phyloP scores from a whole-genome alignment of 2,329 filamentous ascomycete genomes.

The Exophiala phaeomuriformis region DNA sequence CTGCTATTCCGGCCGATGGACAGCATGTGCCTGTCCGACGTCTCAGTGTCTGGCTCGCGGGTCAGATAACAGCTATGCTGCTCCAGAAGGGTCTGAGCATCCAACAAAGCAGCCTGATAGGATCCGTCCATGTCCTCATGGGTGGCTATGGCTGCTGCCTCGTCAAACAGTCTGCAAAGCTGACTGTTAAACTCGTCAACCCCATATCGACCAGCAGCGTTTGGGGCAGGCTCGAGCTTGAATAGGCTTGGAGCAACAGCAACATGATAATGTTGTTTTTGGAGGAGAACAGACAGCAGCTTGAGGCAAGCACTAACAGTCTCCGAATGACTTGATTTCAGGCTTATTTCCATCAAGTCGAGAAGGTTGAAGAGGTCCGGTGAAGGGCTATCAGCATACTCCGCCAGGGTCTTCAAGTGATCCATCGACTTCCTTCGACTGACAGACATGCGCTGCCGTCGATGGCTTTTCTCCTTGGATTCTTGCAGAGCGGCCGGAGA shows the following conservation, averaged over 20 bases:
- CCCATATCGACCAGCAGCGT: constrained; percentile 51
- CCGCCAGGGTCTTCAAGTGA: constrained; percentile 69
- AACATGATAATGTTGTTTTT: constrained; percentile 81
- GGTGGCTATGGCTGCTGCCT: constrained; percentile 35
- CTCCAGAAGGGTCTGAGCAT: constrained; percentile 28
- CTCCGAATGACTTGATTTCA: constrained; percentile 76
- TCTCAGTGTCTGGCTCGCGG: constrained; percentile 44
- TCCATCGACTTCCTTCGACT: constrained; percentile 85
- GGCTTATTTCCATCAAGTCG: constrained; percentile 78
- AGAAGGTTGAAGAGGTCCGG: constrained; percentile 88
- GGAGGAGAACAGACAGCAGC: constrained; percentile 75
- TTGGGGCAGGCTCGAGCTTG: constrained; percentile 34
- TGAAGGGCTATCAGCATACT: constrained; percentile 67
- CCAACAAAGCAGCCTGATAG: constrained; percentile 39
- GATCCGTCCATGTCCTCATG: constrained; percentile 37
- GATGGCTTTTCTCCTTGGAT: constrained; percentile 32
- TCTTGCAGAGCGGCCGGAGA: constrained; percentile 45
- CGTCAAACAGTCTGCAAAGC: constrained; percentile 33
- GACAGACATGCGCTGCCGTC: constrained; percentile 35
- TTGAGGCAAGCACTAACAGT: constrained; percentile 86
- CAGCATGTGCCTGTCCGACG: constrained; percentile 35
- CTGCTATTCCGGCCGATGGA: constrained; percentile 22
- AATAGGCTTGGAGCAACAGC: constrained; percentile 57
- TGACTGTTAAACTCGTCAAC: constrained; percentile 37
- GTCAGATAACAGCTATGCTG: constrained; percentile 25